These are phyloP conservation scores for Albizia julibrissin DNA, from an alignment of 306 rosid species.

Conservation along the genomic window DNA sequence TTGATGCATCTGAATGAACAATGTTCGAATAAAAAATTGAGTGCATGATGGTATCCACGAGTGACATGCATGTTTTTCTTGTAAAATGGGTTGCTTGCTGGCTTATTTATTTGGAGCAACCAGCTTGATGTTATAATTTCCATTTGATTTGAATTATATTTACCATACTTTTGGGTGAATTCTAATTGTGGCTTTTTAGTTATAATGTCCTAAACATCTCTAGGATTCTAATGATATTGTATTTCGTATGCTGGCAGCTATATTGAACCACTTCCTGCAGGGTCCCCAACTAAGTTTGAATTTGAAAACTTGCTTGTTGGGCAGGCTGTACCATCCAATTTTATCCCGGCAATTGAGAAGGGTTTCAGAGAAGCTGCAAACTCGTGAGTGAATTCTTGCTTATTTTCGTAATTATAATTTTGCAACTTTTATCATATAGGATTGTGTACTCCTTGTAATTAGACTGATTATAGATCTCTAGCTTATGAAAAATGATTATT, in stretches of 20 bases:
- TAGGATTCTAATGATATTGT: slow-evolving; percentile 7
- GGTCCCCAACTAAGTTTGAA: slow-evolving; percentile 80
- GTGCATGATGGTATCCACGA: background rate
- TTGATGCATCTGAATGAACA: too few species aligned
- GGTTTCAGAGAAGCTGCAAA: slow-evolving; percentile 98
- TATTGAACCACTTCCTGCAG: slow-evolving; percentile 87
- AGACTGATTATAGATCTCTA: background rate
- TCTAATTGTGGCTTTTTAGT: slow-evolving; percentile 11
- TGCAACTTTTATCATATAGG: background rate
- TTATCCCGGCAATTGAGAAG: slow-evolving; percentile 94
- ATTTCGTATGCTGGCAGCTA: slow-evolving; percentile 54
- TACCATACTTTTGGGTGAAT: background rate
- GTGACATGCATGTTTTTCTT: background rate
- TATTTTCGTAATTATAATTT: background rate
- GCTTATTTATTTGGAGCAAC: background rate
- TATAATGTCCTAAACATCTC: background rate
- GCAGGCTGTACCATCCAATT: slow-evolving; percentile 92
- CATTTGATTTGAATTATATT: slow-evolving; percentile 17
- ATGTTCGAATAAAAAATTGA: too few species aligned
- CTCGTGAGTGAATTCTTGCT: slow-evolving; percentile 60
- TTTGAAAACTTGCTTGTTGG: slow-evolving; percentile 93
- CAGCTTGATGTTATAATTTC: slow-evolving; percentile 2
- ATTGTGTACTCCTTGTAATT: slow-evolving; percentile 4
- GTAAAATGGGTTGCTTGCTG: background rate
- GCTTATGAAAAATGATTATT: background rate